Percentiles rank a stretch among this genome's conserved stretches.
Conservation (phyloP, 2,329 filamentous ascomycete species). For the Emmonsiellopsis sp. region DNA sequence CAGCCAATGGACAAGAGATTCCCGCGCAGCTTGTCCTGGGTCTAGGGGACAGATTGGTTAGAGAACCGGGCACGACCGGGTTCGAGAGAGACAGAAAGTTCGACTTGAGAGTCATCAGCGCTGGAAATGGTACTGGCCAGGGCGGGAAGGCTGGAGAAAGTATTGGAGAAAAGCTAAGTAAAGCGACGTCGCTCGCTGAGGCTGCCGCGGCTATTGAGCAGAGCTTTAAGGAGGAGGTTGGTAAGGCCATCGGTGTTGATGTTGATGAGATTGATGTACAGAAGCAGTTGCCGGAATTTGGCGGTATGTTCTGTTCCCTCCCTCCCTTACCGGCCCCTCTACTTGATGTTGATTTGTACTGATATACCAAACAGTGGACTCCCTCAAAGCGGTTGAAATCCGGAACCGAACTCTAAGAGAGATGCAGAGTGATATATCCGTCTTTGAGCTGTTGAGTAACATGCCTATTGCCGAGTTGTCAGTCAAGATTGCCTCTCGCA, state of each 20-base stretch:
- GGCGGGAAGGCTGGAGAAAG: neutral
- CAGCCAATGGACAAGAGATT: neutral
- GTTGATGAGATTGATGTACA: constrained; percentile 10
- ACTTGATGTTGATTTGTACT: neutral
- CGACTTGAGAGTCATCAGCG: neutral
- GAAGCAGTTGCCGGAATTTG: constrained; percentile 9
- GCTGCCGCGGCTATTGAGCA: neutral
- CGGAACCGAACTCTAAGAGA: constrained; percentile 11
- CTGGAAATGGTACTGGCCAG: neutral
- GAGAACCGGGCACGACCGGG: neutral
- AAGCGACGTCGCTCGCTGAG: constrained; percentile 2
- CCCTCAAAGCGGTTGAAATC: constrained; percentile 14
- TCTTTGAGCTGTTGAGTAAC: constrained; percentile 14
- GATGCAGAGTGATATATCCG: constrained; percentile 11
- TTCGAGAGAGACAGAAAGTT: constrained; percentile 5
- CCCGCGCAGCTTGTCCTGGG: constrained; percentile 5
- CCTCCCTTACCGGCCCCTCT: neutral
- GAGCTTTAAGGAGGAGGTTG: constrained; percentile 9
- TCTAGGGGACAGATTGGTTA: neutral
- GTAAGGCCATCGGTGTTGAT: constrained; percentile 3
- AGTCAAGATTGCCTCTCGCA: constrained; percentile 8
- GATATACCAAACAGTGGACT: constrained; percentile 9
- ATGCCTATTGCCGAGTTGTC: constrained; percentile 7
- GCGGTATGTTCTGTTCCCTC: constrained; percentile 2
- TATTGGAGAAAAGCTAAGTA: neutral